phyloP scores from a whole-genome alignment of 257 asterid species.

The Parsonsia alboflavescens region DNA sequence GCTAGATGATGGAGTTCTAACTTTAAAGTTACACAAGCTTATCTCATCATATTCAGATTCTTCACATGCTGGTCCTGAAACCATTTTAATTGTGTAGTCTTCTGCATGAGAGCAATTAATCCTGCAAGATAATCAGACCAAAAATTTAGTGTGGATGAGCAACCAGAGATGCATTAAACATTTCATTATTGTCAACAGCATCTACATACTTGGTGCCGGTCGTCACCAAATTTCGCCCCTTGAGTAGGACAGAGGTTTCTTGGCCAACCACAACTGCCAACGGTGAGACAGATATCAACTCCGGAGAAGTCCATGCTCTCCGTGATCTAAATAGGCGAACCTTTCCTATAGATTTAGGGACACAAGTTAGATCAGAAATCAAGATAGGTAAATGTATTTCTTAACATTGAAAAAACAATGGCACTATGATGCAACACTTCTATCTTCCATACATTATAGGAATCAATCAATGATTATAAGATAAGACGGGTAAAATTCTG shows the following conservation, averaged over 20 bases:
- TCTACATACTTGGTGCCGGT: conserved; percentile 55
- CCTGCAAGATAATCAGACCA: conserved; percentile 39
- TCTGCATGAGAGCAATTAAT: conserved; percentile 57
- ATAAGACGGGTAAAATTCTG: background rate
- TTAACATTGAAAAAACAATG: background rate
- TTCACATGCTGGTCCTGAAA: conserved; percentile 28
- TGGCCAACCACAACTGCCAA: conserved; percentile 71
- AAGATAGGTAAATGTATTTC: conserved; percentile 2
- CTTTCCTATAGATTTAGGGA: conserved; percentile 44
- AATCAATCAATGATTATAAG: conserved; percentile 3
- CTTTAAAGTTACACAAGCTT: conserved; percentile 42
- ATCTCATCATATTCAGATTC: conserved; percentile 42
- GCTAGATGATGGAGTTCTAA: conserved; percentile 29
- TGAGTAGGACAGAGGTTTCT: conserved; percentile 60
- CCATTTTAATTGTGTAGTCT: conserved; percentile 33
- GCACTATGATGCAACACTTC: background rate
- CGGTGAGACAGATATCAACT: conserved; percentile 63
- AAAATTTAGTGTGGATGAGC: background rate
- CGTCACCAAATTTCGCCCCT: conserved; percentile 47
- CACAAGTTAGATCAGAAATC: conserved; percentile 8
- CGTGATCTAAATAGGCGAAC: conserved; percentile 49
- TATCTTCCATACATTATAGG: background rate
- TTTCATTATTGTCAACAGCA: background rate
- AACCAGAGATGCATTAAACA: background rate
- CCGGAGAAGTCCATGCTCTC: conserved; percentile 48